Evolutionary conservation across 345 rosid genomes (phyloP), one percentile per base, ranked within the genome.

Genomic region (Aquilaria sinensis): DNA sequence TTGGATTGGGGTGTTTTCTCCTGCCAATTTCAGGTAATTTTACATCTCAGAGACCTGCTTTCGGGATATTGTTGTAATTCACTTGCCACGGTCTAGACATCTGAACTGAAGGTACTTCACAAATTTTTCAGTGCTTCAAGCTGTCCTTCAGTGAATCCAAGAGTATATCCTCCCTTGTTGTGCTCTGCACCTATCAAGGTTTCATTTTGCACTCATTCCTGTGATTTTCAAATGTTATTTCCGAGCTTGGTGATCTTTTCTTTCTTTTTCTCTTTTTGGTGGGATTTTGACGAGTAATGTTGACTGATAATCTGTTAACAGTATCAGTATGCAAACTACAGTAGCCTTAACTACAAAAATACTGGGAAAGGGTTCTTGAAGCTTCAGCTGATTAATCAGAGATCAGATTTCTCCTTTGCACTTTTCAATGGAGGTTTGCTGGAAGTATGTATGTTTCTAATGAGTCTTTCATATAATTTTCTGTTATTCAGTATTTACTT

Each of bases 1-100:
- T 64, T 84, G 96, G 90, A 81, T 88, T 69, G 96, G 83, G 53
- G 89, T 88, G 33, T 85, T 88, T 77, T 88, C 96, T 57, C 90
- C 92, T 64, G 78, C 85, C 57, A 78, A 85, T 72, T 82, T 88
- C 77, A 83, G 82, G 92, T 88, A 72, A 46, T 45, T 46, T 37
- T 41, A 16, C 32, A 10, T 50, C 47, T 29, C 37, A 37, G 43
- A 37, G 43, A 37, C 5, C 23, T 29, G 33, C 37, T 9, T 54
- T 8, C 23, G 30, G 33, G 16, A 9, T 55, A 9, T 31, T 55
- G 12, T 31, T 30, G 31, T 31, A 9, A 30, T 11, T 7, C 29
- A 37, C 43, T 37, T 37, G 43, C 43, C 7, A 37, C 43, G 5
- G 43, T 37, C 0, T 37, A 9, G 43, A 37, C 43, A 37, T 37